Evolutionary conservation across 2,329 filamentous ascomycete genomes (phyloP).

Genomic region (Beauveria scarabaeidicola): DNA sequence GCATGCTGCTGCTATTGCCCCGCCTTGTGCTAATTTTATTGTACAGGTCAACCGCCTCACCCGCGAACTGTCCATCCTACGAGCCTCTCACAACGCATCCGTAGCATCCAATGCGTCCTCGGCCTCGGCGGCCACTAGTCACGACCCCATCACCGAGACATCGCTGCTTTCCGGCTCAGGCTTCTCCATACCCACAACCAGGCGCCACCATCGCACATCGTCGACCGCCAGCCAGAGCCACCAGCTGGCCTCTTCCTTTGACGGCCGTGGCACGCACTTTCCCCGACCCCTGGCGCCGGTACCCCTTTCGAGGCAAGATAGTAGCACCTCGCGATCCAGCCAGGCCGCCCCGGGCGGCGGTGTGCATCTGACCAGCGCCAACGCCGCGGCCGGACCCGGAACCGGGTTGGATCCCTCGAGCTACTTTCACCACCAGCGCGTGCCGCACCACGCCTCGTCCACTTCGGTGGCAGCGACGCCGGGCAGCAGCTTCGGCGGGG

Average conservation of each 20-base stretch:
- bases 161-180: constrained; percentile 49
- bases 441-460: constrained; percentile 24
- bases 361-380: constrained; percentile 31
- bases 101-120: constrained; percentile 59
- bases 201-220: constrained; percentile 49
- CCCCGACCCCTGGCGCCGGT: constrained; percentile 36
- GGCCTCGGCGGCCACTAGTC: constrained; percentile 43
- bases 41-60: constrained; percentile 81
- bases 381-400: background rate
- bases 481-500: constrained; percentile 24
- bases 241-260: constrained; percentile 28
- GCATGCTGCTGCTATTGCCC: background rate
- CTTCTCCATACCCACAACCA: constrained; percentile 47
- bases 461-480: constrained; percentile 34
- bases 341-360: constrained; percentile 36
- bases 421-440: constrained; percentile 41
- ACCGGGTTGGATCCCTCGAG: constrained; percentile 25
- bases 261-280: constrained; percentile 31
- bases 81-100: constrained; percentile 58
- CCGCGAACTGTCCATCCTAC: constrained; percentile 78
- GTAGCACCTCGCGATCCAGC: constrained; percentile 45
- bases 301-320: constrained; percentile 46
- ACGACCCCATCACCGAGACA: constrained; percentile 39
- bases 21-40: background rate
- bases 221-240: constrained; percentile 48